Conservation (phyloP, 2,329 filamentous ascomycete species). For the Remersonia thermophila region DNA sequence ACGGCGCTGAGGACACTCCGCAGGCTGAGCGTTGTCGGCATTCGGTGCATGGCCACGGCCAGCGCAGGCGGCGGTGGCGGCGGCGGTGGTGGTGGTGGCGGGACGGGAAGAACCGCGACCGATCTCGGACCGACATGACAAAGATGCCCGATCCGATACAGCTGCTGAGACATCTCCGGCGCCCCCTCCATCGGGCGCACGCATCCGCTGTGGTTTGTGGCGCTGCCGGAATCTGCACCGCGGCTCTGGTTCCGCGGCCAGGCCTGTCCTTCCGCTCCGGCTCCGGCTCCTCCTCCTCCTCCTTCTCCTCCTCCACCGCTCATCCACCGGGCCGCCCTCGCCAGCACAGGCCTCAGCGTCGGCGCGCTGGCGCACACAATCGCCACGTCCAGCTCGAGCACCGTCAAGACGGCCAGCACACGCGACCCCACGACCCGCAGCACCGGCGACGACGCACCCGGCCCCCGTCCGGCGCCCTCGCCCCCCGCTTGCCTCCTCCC, state of each 20-base stretch:
- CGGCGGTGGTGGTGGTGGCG: constrained; percentile 5
- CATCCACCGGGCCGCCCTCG: constrained; percentile 16
- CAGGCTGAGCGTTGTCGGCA: too few species aligned
- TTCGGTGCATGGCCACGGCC: background rate
- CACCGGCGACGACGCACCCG: background rate
- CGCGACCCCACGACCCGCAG: constrained; percentile 13
- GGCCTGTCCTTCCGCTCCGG: too few species aligned
- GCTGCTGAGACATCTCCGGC: background rate
- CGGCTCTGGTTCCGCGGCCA: too few species aligned
- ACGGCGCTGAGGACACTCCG: too few species aligned
- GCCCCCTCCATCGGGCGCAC: constrained; percentile 5
- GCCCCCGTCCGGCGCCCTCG: too few species aligned
- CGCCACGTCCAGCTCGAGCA: constrained; percentile 25
- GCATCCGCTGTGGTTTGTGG: too few species aligned
- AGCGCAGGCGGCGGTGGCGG: constrained; percentile 11
- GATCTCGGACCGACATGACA: too few species aligned
- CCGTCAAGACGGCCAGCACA: constrained; percentile 25
- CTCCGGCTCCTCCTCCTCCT: constrained; percentile 1
- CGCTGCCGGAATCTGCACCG: too few species aligned
- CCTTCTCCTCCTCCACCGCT: constrained; percentile 13
- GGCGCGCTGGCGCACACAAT: constrained; percentile 25
- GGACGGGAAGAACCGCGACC: background rate
- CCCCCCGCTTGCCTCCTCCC: too few species aligned
- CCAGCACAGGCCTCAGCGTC: constrained; percentile 21
- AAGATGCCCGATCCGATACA: too few species aligned